phyloP scores from a whole-genome alignment of 805 yeast genomes.

The Saturnispora ahearnii region DNA sequence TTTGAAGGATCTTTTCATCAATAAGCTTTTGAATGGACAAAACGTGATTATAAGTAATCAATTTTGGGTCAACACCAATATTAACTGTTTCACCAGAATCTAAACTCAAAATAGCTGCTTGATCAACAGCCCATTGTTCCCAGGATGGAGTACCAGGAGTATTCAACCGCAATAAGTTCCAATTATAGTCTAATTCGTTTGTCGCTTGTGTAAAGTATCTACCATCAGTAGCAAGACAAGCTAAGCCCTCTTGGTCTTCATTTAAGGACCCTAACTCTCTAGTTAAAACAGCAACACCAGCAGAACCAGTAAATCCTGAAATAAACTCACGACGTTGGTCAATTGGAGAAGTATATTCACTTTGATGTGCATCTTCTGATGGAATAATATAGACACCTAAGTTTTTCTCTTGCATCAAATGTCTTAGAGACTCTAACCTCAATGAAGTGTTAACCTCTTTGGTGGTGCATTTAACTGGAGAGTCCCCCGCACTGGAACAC shows the following conservation, averaged over 20 bases:
- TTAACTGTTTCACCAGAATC: slow-evolving; percentile 33
- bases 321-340: slow-evolving; percentile 51
- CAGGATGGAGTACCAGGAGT: slow-evolving; percentile 41
- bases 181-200: slow-evolving; percentile 51
- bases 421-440: slow-evolving; percentile 53
- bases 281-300: slow-evolving; percentile 52
- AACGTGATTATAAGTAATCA: slow-evolving; percentile 32
- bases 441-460: slow-evolving; percentile 45
- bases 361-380: slow-evolving; percentile 56
- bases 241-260: slow-evolving; percentile 43
- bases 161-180: slow-evolving; percentile 48
- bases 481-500: slow-evolving; percentile 6
- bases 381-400: slow-evolving; percentile 62
- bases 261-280: slow-evolving; percentile 45
- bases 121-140: slow-evolving; percentile 49
- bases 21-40: slow-evolving; percentile 28
- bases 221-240: slow-evolving; percentile 52
- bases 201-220: slow-evolving; percentile 52
- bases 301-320: slow-evolving; percentile 52
- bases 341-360: slow-evolving; percentile 46
- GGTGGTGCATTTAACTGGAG: slow-evolving; percentile 9
- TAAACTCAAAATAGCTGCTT: slow-evolving; percentile 40
- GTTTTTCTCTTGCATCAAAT: slow-evolving; percentile 47
- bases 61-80: slow-evolving; percentile 41
- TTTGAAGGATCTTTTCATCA: slow-evolving; percentile 20